These are phyloP conservation scores for Fusarium setosum DNA, from an alignment of 2,329 filamentous ascomycete species.

Conservation along the genomic window DNA sequence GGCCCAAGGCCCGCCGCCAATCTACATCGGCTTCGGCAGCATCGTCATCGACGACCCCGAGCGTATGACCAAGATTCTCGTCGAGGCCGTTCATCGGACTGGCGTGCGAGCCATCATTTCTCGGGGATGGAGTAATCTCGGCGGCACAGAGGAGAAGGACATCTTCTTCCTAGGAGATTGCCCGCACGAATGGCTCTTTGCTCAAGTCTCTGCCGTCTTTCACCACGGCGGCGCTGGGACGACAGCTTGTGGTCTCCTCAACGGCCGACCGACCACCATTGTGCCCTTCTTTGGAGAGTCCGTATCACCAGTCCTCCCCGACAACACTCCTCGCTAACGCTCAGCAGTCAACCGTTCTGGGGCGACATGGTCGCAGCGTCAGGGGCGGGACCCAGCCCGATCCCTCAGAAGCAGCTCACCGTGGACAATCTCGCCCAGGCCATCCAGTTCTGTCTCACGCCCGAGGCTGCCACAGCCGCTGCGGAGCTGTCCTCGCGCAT, in stretches of 20 bases:
- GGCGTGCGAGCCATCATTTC: conserved; percentile 76
- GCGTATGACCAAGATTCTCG: conserved; percentile 72
- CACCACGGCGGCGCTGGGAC: conserved; percentile 81
- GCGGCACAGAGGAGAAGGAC: conserved; percentile 66
- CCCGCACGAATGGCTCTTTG: conserved; percentile 80
- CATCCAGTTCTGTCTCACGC: conserved; percentile 29
- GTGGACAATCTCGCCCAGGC: conserved; percentile 30
- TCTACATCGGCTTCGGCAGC: conserved; percentile 80
- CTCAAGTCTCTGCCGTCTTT: conserved; percentile 70
- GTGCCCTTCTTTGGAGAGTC: conserved; percentile 77
- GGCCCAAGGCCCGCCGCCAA: conserved; percentile 64
- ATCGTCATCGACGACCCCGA: conserved; percentile 79
- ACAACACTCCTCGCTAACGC: not conserved
- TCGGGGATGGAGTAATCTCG: conserved; percentile 78
- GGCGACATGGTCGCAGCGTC: conserved; percentile 16
- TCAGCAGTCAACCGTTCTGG: conserved; percentile 28
- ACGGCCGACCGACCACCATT: conserved; percentile 75
- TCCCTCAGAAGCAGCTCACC: conserved; percentile 15
- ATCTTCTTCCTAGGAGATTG: conserved; percentile 77
- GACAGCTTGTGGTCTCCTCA: conserved; percentile 74
- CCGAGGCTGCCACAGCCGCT: conserved; percentile 19
- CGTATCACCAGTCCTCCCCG: not conserved
- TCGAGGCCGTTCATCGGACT: conserved; percentile 69
- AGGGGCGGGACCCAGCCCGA: conserved; percentile 12
- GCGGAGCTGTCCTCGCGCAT: conserved; percentile 18